These are phyloP conservation scores for Aspergillus ellipticus DNA, from an alignment of 495 filamentous ascomycete genomes.

Conservation along the genomic window DNA sequence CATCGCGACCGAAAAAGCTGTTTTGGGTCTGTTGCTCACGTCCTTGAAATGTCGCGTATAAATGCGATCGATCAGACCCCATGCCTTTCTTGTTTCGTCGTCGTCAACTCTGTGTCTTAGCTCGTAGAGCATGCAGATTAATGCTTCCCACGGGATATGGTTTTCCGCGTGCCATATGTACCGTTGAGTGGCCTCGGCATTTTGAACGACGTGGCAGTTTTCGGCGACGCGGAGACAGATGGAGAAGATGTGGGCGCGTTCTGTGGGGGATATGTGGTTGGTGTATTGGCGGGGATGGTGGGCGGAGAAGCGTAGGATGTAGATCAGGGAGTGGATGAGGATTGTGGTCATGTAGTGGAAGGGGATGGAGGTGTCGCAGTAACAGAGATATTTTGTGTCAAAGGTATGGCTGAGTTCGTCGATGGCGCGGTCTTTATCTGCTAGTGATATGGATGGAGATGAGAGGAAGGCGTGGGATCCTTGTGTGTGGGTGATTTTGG, in stretches of 20 bases:
- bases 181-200: slow-evolving; percentile 20
- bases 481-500: slow-evolving; percentile 22
- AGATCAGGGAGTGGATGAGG: slow-evolving; percentile 37
- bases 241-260: slow-evolving; percentile 38
- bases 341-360: slow-evolving; percentile 54
- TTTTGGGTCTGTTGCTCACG: slow-evolving; percentile 16
- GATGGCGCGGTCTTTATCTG: slow-evolving; percentile 44
- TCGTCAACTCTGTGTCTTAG: slow-evolving; percentile 29
- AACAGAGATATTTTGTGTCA: slow-evolving; percentile 47
- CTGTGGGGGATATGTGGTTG: slow-evolving; percentile 26
- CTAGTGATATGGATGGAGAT: slow-evolving; percentile 32
- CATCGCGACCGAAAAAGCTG: slow-evolving; percentile 32
- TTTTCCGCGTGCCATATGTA: slow-evolving; percentile 36
- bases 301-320: slow-evolving; percentile 32
- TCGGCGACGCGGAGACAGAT: slow-evolving; percentile 36
- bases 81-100: slow-evolving; percentile 29
- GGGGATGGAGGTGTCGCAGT: slow-evolving; percentile 58
- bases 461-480: slow-evolving; percentile 31
- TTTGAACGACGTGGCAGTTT: slow-evolving; percentile 27
- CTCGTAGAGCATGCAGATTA: slow-evolving; percentile 41
- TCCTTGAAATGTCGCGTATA: slow-evolving; percentile 25
- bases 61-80: slow-evolving; percentile 30
- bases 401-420: slow-evolving; percentile 31
- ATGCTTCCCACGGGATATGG: slow-evolving; percentile 40
- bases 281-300: slow-evolving; percentile 42